phyloP scores from a whole-genome alignment of 2,329 filamentous ascomycete genomes.

The Dactylellina sp. region DNA sequence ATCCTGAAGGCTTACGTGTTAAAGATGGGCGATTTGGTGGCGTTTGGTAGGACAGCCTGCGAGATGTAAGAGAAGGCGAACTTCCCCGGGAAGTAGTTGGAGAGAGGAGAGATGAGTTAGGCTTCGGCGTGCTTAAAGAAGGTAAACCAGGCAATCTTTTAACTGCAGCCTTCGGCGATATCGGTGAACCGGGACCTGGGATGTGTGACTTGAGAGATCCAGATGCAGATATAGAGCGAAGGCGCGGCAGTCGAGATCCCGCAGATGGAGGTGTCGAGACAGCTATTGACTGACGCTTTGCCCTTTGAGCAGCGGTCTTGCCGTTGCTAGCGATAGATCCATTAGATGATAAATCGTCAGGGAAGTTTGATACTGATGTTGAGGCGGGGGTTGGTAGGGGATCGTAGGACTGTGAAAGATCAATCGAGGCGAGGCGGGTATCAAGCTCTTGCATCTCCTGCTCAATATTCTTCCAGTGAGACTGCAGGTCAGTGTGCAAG shows the following conservation, averaged over 20 bases:
- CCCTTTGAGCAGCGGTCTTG: conserved; percentile 14
- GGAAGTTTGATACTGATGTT: conserved; percentile 62
- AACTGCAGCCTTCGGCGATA: conserved; percentile 24
- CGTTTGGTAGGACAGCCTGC: conserved; percentile 43
- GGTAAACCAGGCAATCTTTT: conserved; percentile 55
- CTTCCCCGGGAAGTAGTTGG: conserved; percentile 45
- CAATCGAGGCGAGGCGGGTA: conserved; percentile 70
- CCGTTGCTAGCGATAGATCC: conserved; percentile 32
- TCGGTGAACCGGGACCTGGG: conserved; percentile 42
- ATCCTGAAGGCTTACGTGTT: conserved; percentile 63
- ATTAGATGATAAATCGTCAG: conserved; percentile 40
- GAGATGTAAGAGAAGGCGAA: conserved; percentile 41
- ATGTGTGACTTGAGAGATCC: conserved; percentile 63
- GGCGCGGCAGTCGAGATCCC: conserved; percentile 40
- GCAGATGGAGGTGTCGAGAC: conserved; percentile 15
- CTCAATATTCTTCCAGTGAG: conserved; percentile 82
- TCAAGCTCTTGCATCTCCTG: conserved; percentile 83
- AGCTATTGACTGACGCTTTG: conserved; percentile 41
- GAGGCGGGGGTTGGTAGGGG: conserved; percentile 67
- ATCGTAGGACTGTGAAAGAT: conserved; percentile 40
- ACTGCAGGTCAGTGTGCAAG: conserved; percentile 84
- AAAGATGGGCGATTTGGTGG: conserved; percentile 59
- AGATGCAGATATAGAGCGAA: conserved; percentile 65
- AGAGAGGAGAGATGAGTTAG: conserved; percentile 38
- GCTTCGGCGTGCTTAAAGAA: conserved; percentile 52